A percentile compares a stretch with the other conserved stretches of the same genome.
These are phyloP conservation scores for Chondrus crispus DNA, from an alignment of 23 red algal genomes.

Conservation along the genomic window DNA sequence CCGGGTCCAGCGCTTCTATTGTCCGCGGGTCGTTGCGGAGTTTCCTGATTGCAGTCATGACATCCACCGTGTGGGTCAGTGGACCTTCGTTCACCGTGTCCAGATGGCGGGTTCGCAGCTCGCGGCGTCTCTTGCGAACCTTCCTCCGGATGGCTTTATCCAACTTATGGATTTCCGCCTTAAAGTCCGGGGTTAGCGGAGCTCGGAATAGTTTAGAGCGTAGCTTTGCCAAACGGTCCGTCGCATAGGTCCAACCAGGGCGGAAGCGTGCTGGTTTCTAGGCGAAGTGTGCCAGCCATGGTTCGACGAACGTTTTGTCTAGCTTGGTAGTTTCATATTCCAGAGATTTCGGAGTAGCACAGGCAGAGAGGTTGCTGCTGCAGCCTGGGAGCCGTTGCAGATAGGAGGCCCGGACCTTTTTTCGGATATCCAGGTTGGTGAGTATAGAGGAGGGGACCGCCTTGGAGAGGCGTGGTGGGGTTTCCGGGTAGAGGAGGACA, in stretches of 20 bases:
- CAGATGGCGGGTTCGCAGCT: neutral
- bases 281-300: neutral
- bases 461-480: too few relatives aligned
- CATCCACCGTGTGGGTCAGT: neutral
- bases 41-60: neutral
- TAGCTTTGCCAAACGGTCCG: neutral
- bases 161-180: neutral
- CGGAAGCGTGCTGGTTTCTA: neutral
- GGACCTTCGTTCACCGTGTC: neutral
- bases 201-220: neutral
- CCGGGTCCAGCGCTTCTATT: neutral
- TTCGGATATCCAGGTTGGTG: neutral
- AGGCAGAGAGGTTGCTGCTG: neutral
- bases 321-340: neutral
- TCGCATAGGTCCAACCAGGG: neutral
- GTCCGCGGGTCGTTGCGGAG: neutral
- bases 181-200: neutral
- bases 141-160: neutral
- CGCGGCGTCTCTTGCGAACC: neutral
- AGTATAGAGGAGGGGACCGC: neutral
- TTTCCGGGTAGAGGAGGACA: too few relatives aligned
- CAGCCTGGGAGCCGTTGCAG: neutral
- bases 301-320: neutral
- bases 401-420: neutral
- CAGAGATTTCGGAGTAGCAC: neutral